Evolutionary conservation across 257 asterid species (phyloP).

Genomic region (Petunia axillaris): DNA sequence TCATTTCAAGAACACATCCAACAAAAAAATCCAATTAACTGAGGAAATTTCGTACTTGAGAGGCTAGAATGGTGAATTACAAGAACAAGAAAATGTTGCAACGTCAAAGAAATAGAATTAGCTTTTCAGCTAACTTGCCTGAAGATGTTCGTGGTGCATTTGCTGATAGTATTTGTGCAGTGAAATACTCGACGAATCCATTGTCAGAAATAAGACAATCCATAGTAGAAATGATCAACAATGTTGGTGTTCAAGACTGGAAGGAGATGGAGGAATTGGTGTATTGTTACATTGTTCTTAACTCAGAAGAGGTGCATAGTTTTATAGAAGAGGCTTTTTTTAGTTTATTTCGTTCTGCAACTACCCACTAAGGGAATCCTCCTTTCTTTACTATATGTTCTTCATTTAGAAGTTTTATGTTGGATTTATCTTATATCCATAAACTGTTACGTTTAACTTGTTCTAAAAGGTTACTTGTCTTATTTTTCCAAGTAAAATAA

Average conservation of each 20-base stretch:
- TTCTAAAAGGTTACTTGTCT: no score
- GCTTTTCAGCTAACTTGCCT: constrained; percentile 69
- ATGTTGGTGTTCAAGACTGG: constrained; percentile 60
- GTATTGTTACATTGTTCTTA: constrained; percentile 62
- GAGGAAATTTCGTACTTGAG: no score
- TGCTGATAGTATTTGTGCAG: constrained; percentile 62
- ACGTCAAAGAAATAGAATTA: constrained; percentile 36
- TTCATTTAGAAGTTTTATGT: no score
- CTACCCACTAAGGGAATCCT: no score
- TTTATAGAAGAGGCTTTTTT: constrained; percentile 61
- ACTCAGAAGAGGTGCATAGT: constrained; percentile 50
- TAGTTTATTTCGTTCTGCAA: constrained; percentile 31
- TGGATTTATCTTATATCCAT: no score
- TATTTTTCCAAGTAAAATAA: no score
- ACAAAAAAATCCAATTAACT: background rate
- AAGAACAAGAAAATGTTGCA: background rate
- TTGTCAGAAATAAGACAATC: constrained; percentile 55
- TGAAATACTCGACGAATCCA: constrained; percentile 60
- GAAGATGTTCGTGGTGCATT: constrained; percentile 44
- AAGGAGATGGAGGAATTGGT: constrained; percentile 65
- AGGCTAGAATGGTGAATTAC: background rate
- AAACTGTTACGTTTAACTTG: no score
- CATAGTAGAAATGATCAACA: constrained; percentile 51
- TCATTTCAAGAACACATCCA: background rate
- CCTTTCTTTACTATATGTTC: no score